Base-by-base conservation (phyloP, 2,329 filamentous ascomycete species). In the Colletotrichum coccodes region DNA sequence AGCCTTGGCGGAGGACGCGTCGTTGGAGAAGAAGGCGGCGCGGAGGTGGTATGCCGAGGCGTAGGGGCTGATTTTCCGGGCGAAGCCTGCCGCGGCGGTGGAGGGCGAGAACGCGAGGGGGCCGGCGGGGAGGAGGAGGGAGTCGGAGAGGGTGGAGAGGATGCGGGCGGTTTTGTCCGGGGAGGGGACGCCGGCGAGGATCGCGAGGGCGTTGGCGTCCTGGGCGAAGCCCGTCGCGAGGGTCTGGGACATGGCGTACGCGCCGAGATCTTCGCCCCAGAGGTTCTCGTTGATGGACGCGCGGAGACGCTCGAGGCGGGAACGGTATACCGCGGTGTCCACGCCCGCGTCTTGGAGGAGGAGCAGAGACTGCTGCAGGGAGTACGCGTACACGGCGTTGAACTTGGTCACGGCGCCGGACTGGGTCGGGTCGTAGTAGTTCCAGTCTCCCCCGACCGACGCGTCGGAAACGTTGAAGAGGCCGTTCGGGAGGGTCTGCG, bases 341-440 rank as follows among this genome's bases (percentile, higher is more conserved):
- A 76, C 54, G 9, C 74, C 74, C 9, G 61, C 23, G 3, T 58
- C 64, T 3, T 28, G 54, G 3, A 79, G 73, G 1, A 76, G 52
- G 1, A n/a, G 60, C 23, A 73, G 23, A 9, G 60, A 72, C 44
- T 78, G 64, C 59, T 78, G 75, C 11, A 79, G 70, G 0, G 77
- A 59, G 63, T 77, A 78, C 6, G 76, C 77, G 44, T 79, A 79
- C 3, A 77, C 52, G 6, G 71, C 71, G 58, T 79, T 79, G 73
- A 79, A 79, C 67, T 79, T 78, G 28, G 74, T 71, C 2, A 75
- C 73, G 4, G 74, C 71, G 12, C 76, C 77, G 11, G 70, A 58
- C 42, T 79, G 78, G 4, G 70, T 9, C 1, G 76, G 73, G 32
- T 79, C 77, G 65, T 79, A 79, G 64, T 78, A 78, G 61, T 79